Evolutionary conservation across 768 basidiomycete genomes (phyloP).

Genomic region (Candolleomyces efflorescens): DNA sequence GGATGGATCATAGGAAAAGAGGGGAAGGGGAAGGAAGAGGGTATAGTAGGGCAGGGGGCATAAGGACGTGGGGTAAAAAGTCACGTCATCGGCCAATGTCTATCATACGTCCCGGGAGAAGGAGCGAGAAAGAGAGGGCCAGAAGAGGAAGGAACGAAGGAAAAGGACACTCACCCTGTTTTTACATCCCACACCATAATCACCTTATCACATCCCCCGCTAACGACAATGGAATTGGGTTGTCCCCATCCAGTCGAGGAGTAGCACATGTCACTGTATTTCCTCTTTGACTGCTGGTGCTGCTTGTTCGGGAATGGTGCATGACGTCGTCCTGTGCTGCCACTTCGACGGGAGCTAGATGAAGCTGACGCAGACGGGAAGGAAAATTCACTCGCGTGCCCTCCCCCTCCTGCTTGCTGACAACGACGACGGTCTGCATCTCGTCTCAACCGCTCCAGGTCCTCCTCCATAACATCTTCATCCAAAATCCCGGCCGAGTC

Average conservation of each 20-base stretch:
- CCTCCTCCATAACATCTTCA: slow-evolving; percentile 1
- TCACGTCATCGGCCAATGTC: no score
- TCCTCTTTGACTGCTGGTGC: slow-evolving; percentile 16
- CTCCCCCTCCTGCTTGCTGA: not conserved
- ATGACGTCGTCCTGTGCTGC: not conserved
- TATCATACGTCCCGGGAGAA: no score
- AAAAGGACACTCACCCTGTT: slow-evolving; percentile 56
- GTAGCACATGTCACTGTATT: slow-evolving; percentile 52
- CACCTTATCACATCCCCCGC: slow-evolving; percentile 89
- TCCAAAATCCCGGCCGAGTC: slow-evolving; percentile 6
- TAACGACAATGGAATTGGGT: slow-evolving; percentile 75
- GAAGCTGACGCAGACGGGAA: not conserved
- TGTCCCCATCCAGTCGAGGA: slow-evolving; percentile 90
- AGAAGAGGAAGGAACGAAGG: not conserved
- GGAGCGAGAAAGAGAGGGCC: not conserved
- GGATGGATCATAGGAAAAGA: not conserved
- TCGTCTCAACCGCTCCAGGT: not conserved
- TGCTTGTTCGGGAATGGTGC: not conserved
- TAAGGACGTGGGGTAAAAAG: no score
- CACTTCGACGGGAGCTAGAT: not conserved
- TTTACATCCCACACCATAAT: slow-evolving; percentile 91
- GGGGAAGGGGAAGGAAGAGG: no score
- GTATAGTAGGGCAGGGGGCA: no score
- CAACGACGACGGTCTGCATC: not conserved
- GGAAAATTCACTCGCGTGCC: not conserved